These are phyloP conservation scores for Hypoxylon cercidicola DNA, from an alignment of 495 filamentous ascomycete species.

Conservation along the genomic window DNA sequence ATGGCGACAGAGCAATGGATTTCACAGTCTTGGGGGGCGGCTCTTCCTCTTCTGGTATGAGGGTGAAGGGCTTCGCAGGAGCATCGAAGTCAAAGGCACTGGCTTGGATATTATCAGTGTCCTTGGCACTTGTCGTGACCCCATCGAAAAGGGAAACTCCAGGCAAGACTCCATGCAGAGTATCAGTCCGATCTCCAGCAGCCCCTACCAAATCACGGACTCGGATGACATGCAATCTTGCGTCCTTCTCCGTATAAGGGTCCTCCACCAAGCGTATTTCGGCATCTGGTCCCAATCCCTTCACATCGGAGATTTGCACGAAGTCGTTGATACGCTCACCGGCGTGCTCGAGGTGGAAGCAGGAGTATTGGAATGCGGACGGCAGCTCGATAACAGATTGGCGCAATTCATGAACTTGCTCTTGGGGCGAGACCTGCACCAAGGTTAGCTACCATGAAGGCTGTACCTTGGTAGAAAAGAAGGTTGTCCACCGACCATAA, in stretches of 20 bases:
- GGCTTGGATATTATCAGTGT: conserved; percentile 62
- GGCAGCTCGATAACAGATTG: conserved; percentile 96
- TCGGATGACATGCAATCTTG: conserved; percentile 90
- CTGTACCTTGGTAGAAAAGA: conserved; percentile 34
- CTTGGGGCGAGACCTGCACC: conserved; percentile 85
- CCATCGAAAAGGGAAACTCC: conserved; percentile 88
- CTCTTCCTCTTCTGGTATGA: conserved; percentile 72
- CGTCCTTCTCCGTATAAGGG: conserved; percentile 98
- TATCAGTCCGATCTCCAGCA: conserved; percentile 86
- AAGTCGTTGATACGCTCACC: conserved; percentile 93
- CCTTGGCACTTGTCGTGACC: conserved; percentile 63
- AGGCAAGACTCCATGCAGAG: conserved; percentile 86
- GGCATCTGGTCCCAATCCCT: conserved; percentile 76
- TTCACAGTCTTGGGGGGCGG: conserved; percentile 88
- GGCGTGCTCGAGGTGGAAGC: conserved; percentile 95
- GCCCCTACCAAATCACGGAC: conserved; percentile 93
- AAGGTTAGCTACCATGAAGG: conserved; percentile 40
- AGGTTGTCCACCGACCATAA: conserved; percentile 73
- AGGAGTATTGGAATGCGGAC: conserved; percentile 95
- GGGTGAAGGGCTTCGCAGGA: conserved; percentile 70
- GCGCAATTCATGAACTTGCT: conserved; percentile 96
- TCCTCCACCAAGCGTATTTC: conserved; percentile 89
- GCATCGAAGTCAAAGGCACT: conserved; percentile 80
- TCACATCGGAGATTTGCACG: conserved; percentile 89
- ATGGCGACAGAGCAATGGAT: conserved; percentile 84